Evolutionary conservation across 2,329 filamentous ascomycete genomes (phyloP), one percentile per base, ranked within the genome.

Genomic region (Aureobasidium sp.): DNA sequence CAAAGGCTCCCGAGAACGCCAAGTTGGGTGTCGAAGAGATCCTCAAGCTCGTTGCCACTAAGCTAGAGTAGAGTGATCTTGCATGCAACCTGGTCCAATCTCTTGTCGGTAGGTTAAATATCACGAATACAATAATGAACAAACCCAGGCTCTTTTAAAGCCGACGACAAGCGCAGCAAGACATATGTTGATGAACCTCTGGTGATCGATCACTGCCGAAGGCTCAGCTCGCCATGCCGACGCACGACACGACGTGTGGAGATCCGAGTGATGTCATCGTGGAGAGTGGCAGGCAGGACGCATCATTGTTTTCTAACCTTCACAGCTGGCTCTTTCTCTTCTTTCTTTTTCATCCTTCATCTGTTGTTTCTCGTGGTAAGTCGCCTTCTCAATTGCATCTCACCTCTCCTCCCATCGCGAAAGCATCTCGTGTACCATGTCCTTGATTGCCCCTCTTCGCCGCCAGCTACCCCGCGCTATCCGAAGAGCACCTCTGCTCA

Each of bases 1-100:
- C 87, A 21, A 99, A 99, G 80, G 85, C 92, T 69, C 93, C 93
- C 0, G 82, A 81, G 74, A 95, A 96, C 74, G 89, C 88, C 29
- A 78, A 83, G 60, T 88, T 87, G 78, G 80, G 81, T 11, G 82
- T 84, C 0, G 92, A 96, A 75, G 91, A 96, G 73, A 82, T 97
- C 16, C 72, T 99, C 68, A 90, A 89, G 77, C 74, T 91, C 65
- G 92, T 95, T 27, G 88, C 89, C 1, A 81, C 78, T 41, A 72
- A 76, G 68, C 69, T 84, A 61, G 78, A 82, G 67, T 81, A 55
- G 37, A 59, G 14, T 16, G 10, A 10, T 5, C n/a, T 25, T 29
- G 7, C 2, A 42, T 29, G 7, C 2, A 42, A 3, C 2, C 34
- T 14, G 27, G 8, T 32, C 37, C 16, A 36, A 42, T 8, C 14